A percentile compares a stretch with the other conserved stretches of the same genome.
Conservation (phyloP, 192 early-diverging fungal genomes). For the Coemansia furcata region DNA sequence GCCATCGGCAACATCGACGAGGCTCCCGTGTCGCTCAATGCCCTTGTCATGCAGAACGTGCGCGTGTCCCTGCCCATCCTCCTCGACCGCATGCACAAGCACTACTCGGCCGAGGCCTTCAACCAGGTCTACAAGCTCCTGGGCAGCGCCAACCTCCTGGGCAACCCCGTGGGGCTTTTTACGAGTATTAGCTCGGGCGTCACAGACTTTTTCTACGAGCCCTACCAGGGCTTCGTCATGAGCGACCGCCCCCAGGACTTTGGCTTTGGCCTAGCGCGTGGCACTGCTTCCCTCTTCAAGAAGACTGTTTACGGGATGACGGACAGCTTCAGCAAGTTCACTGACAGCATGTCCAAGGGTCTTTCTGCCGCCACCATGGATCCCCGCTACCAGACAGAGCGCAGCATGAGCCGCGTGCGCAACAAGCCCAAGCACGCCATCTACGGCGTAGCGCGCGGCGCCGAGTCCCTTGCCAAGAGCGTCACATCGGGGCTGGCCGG, state of each 20-base stretch:
- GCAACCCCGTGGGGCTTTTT: conserved; percentile 97
- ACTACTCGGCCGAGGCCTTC: conserved; percentile 88
- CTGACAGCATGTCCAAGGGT: conserved; percentile 96
- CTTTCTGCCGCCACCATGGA: conserved; percentile 94
- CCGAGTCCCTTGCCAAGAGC: conserved; percentile 77
- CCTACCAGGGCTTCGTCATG: conserved; percentile 94
- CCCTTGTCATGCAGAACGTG: conserved; percentile 85
- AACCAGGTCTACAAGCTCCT: conserved; percentile 83
- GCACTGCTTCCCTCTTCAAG: conserved; percentile 65
- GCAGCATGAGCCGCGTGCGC: conserved; percentile 73
- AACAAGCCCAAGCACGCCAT: conserved; percentile 90
- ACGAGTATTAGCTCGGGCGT: conserved; percentile 94
- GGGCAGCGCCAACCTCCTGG: conserved; percentile 95
- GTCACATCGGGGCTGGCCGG: conserved; percentile 86
- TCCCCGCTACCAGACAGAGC: conserved; percentile 78
- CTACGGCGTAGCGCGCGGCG: conserved; percentile 85
- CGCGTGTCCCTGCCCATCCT: conserved; percentile 75
- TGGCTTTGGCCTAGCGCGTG: conserved; percentile 87
- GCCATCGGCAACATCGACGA: conserved; percentile 97
- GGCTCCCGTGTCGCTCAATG: conserved; percentile 87
- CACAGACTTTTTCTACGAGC: conserved; percentile 96
- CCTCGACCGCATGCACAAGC: conserved; percentile 72
- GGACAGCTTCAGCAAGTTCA: conserved; percentile 92
- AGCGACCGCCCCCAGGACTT: conserved; percentile 92
- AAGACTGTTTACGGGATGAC: conserved; percentile 97